phyloP scores from a whole-genome alignment of 345 rosid species.

The Bretschneidera sinensis region DNA sequence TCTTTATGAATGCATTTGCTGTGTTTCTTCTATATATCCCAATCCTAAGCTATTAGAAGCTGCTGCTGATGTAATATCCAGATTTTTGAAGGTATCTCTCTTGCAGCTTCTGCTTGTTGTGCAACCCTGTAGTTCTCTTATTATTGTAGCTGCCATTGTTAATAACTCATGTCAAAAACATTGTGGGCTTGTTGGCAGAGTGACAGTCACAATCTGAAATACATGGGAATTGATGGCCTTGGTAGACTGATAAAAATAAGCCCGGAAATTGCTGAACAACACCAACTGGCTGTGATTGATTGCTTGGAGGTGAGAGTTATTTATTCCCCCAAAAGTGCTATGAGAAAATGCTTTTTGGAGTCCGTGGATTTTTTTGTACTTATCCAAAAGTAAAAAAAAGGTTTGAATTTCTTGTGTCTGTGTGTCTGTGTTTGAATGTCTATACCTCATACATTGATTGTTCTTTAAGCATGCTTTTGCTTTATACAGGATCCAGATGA shows the following conservation, averaged over 20 bases:
- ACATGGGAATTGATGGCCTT: constrained; percentile 96
- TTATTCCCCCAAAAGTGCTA: not conserved
- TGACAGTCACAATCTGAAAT: constrained; percentile 91
- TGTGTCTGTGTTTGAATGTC: not conserved
- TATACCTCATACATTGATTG: not conserved
- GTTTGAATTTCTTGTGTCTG: not conserved
- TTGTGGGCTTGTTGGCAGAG: constrained; percentile 52
- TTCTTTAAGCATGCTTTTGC: not conserved
- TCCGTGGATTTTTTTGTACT: not conserved
- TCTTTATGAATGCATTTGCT: constrained; percentile 82
- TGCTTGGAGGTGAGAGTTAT: constrained; percentile 80
- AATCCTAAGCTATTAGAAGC: constrained; percentile 80
- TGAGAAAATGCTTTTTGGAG: not conserved
- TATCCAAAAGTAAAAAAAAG: not conserved
- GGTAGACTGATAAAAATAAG: constrained; percentile 85
- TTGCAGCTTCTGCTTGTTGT: constrained; percentile 6
- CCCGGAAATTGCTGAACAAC: constrained; percentile 96
- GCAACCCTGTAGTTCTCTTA: constrained; percentile 2
- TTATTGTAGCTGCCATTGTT: constrained; percentile 1
- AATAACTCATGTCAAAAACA: constrained; percentile 14
- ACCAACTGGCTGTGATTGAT: constrained; percentile 96
- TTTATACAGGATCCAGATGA: constrained; percentile 90
- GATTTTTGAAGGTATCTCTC: constrained; percentile 75
- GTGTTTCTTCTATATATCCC: constrained; percentile 84
- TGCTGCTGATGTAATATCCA: constrained; percentile 83